Conservation (phyloP, 192 early-diverging fungal species). For the Mortierella alpina region DNA sequence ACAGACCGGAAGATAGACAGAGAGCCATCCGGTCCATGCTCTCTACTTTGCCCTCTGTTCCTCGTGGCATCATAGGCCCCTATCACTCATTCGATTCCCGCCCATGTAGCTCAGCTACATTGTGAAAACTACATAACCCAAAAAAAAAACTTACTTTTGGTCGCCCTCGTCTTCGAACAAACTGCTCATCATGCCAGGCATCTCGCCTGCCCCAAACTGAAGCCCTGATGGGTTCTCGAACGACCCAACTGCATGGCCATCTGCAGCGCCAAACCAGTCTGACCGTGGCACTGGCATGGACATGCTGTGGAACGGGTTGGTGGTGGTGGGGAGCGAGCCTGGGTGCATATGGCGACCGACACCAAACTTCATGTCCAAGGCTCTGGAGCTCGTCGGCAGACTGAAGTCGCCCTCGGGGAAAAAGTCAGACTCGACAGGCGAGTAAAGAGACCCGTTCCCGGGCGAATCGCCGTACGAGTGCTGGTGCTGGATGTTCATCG, state of each 20-base stretch:
- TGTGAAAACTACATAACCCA: not conserved
- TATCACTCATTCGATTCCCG: not conserved
- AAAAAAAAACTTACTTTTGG: conserved; percentile 64
- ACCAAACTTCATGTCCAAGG: conserved; percentile 48
- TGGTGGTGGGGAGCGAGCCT: conserved; percentile 21
- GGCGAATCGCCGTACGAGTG: conserved; percentile 52
- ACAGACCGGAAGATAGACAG: no score
- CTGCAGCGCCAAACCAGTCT: conserved; percentile 49
- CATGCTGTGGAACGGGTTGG: conserved; percentile 47
- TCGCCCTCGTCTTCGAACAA: conserved; percentile 60
- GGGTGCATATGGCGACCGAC: conserved; percentile 38
- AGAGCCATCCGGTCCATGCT: no score
- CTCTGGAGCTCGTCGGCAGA: conserved; percentile 34
- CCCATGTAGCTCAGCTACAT: not conserved
- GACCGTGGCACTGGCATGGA: conserved; percentile 51
- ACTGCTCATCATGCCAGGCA: conserved; percentile 57
- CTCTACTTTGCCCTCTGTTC: not conserved
- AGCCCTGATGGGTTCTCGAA: conserved; percentile 47
- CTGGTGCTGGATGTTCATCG: conserved; percentile 43
- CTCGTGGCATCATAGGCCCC: conserved; percentile 13
- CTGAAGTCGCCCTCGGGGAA: conserved; percentile 54
- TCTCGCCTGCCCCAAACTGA: conserved; percentile 42
- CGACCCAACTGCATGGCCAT: conserved; percentile 44
- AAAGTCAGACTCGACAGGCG: conserved; percentile 45
- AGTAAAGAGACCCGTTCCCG: conserved; percentile 47